These are phyloP conservation scores for Chlorella sp. DNA, from an alignment of 139 green algal species.

Conservation along the genomic window DNA sequence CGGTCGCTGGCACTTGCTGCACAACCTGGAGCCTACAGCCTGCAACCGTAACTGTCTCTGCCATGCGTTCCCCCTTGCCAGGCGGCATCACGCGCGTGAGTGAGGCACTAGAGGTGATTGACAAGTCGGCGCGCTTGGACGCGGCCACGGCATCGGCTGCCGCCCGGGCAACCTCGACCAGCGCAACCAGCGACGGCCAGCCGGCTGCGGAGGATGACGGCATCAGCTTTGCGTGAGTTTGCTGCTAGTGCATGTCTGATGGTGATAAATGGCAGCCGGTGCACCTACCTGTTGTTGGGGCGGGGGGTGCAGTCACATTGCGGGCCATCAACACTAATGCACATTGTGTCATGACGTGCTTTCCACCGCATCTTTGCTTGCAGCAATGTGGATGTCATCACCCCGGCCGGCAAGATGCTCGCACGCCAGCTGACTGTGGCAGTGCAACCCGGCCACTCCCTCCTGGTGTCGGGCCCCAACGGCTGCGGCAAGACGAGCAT, in stretches of 20 bases:
- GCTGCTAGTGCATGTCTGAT: too few relatives aligned
- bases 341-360: too few relatives aligned
- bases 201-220: background rate
- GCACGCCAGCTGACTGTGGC: constrained; percentile 56
- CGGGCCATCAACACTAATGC: too few relatives aligned
- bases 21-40: background rate
- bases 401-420: constrained; percentile 61
- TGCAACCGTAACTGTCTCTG: background rate
- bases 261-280: too few relatives aligned
- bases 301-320: too few relatives aligned
- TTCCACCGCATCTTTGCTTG: background rate
- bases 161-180: background rate
- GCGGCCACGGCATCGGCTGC: constrained; percentile 9
- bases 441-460: constrained; percentile 47
- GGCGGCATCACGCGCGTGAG: constrained; percentile 37
- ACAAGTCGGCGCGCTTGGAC: constrained; percentile 48
- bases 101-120: constrained; percentile 64
- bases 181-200: background rate
- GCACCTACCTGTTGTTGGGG: too few relatives aligned
- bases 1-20: background rate
- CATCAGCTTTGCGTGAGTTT: constrained; percentile 8
- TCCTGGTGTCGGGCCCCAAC: constrained; percentile 73
- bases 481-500: constrained; percentile 66
- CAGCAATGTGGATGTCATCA: constrained; percentile 57
- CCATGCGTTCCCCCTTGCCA: background rate